Conservation (phyloP, 2,329 filamentous ascomycete species). For the Alternaria postmessia region DNA sequence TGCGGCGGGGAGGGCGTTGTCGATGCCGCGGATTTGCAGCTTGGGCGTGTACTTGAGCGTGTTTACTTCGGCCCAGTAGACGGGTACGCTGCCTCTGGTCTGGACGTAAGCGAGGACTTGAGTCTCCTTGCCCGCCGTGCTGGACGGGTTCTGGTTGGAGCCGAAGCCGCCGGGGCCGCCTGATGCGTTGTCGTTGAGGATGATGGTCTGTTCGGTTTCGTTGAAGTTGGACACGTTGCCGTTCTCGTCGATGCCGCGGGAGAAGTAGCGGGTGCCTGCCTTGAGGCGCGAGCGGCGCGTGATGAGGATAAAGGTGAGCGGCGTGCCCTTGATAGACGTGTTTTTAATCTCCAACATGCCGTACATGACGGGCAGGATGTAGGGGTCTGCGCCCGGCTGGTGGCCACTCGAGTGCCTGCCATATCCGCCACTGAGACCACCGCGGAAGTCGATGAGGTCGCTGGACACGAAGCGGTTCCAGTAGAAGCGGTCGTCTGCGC, state of each 20-base stretch:
- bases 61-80: constrained; percentile 97
- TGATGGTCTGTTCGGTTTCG: constrained; percentile 92
- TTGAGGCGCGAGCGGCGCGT: constrained; percentile 88
- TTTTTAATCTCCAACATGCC: constrained; percentile 93
- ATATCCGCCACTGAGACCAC: constrained; percentile 59
- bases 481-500: constrained; percentile 96
- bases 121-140: constrained; percentile 71
- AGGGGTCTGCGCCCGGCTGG: constrained; percentile 84
- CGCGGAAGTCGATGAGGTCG: constrained; percentile 89
- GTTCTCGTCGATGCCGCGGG: constrained; percentile 89
- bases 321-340: constrained; percentile 83
- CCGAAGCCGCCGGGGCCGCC: constrained; percentile 80
- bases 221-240: constrained; percentile 99
- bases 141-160: constrained; percentile 76
- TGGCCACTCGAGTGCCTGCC: constrained; percentile 70
- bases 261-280: constrained; percentile 93
- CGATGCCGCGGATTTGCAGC: constrained; percentile 84
- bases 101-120: constrained; percentile 96
- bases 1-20: constrained; percentile 80
- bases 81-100: constrained; percentile 93
- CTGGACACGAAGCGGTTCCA: constrained; percentile 96
- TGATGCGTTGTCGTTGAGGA: constrained; percentile 81
- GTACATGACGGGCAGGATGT: constrained; percentile 93
- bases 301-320: constrained; percentile 85
- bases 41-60: constrained; percentile 90